phyloP scores from a whole-genome alignment of 1,284 basidiomycete species.

The Rhodotorula sp. region DNA sequence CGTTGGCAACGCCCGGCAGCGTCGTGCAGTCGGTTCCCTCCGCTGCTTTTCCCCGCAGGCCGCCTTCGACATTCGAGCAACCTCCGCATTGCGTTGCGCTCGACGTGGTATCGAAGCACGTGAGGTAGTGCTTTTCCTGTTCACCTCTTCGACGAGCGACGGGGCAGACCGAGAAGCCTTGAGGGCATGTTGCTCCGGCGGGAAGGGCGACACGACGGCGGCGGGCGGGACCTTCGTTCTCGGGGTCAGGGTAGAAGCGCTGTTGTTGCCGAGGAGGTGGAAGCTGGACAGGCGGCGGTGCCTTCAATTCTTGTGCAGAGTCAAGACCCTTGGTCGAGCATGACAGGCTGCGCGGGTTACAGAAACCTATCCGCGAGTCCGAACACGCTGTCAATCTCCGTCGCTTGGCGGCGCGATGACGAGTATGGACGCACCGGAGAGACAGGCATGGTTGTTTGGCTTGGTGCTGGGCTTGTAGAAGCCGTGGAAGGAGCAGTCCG shows the following conservation, averaged over 20 bases:
- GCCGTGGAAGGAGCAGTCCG: constrained; percentile 27
- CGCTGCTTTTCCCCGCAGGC: background rate
- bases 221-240: background rate
- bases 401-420: background rate
- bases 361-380: background rate
- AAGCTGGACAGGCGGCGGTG: background rate
- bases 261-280: background rate
- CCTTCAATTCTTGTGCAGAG: background rate
- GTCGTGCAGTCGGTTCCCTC: constrained; percentile 29
- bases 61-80: constrained; percentile 6
- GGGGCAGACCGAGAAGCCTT: constrained; percentile 22
- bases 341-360: constrained; percentile 10
- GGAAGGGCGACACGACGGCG: constrained; percentile 9
- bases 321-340: background rate
- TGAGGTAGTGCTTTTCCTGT: constrained; percentile 2
- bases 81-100: constrained; percentile 28
- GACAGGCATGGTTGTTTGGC: constrained; percentile 30
- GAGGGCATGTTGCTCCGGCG: constrained; percentile 21
- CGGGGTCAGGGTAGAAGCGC: background rate
- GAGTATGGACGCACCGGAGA: constrained; percentile 14
- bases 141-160: background rate
- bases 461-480: constrained; percentile 16
- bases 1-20: constrained; percentile 13
- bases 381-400: background rate
- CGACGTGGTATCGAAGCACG: constrained; percentile 18